Conservation (phyloP, 257 asterid species). For the Solanum corneliomulleri region DNA sequence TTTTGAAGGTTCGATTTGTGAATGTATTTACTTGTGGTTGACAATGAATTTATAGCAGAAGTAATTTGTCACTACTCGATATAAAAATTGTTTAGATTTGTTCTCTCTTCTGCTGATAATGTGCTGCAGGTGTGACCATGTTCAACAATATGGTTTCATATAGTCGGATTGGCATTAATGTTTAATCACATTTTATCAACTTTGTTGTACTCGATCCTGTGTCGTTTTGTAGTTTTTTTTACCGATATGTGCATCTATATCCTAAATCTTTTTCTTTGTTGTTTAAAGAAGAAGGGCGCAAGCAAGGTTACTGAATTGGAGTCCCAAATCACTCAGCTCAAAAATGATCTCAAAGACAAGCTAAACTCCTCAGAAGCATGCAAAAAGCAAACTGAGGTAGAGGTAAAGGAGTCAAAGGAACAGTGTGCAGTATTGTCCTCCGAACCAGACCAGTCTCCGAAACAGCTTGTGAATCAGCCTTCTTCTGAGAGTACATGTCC, state of each 20-base stretch:
- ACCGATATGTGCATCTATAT: neutral
- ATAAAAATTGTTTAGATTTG: neutral
- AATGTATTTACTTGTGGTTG: neutral
- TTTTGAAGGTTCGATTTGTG: neutral
- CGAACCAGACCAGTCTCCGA: conserved; percentile 46
- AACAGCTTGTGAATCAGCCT: conserved; percentile 18
- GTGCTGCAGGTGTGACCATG: neutral
- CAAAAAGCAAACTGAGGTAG: conserved; percentile 60
- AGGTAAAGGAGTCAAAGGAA: conserved; percentile 57
- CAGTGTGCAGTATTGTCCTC: conserved; percentile 38
- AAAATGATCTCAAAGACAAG: conserved; percentile 73
- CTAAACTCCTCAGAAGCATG: conserved; percentile 54
- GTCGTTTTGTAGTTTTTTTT: neutral
- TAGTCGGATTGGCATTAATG: neutral
- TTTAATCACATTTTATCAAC: neutral
- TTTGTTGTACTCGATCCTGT: neutral
- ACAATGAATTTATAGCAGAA: neutral
- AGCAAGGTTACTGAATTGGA: conserved; percentile 60
- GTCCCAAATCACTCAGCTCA: conserved; percentile 59
- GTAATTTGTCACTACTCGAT: neutral
- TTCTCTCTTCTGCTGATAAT: neutral
- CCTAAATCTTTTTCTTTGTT: neutral
- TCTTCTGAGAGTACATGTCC: conserved; percentile 3
- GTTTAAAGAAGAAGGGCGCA: conserved; percentile 32
- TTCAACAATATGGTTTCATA: neutral